These are phyloP conservation scores for Fusarium dimerum DNA, from an alignment of 2,329 filamentous ascomycete species.

Conservation along the genomic window DNA sequence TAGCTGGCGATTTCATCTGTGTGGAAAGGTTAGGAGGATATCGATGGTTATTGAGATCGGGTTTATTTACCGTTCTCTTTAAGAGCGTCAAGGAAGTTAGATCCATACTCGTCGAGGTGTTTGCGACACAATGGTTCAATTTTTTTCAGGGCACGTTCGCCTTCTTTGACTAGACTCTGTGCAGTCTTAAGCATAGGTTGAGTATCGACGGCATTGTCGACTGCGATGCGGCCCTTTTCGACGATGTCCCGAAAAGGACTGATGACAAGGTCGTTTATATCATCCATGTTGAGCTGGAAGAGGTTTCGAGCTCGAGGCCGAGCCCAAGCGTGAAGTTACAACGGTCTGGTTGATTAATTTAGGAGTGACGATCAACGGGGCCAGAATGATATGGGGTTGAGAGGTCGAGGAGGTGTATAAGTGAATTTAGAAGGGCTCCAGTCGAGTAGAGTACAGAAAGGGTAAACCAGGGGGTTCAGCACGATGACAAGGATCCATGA, in stretches of 20 bases:
- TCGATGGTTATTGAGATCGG: neutral
- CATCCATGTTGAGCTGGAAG: slow-evolving; percentile 36
- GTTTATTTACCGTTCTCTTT: slow-evolving; percentile 52
- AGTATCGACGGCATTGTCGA: slow-evolving; percentile 48
- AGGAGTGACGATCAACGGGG: too few relatives aligned
- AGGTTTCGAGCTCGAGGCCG: slow-evolving; percentile 1
- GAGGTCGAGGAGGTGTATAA: slow-evolving; percentile 25
- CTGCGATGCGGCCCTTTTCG: slow-evolving; percentile 49
- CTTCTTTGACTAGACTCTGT: slow-evolving; percentile 48
- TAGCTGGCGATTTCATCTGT: slow-evolving; percentile 52
- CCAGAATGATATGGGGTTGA: slow-evolving; percentile 1
- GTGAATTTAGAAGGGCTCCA: slow-evolving; percentile 25
- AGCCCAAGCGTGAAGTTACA: neutral
- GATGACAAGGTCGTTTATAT: slow-evolving; percentile 46
- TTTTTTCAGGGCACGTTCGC: slow-evolving; percentile 49
- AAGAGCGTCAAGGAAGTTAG: slow-evolving; percentile 51
- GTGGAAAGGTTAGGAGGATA: slow-evolving; percentile 14
- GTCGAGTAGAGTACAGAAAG: slow-evolving; percentile 6
- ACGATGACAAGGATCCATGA: neutral
- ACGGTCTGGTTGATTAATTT: neutral
- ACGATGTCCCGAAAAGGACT: slow-evolving; percentile 55
- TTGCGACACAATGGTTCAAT: slow-evolving; percentile 54
- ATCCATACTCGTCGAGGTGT: slow-evolving; percentile 49
- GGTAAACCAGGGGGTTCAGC: slow-evolving; percentile 16
- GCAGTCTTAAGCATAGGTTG: slow-evolving; percentile 52